A percentile compares a stretch with the other conserved stretches of the same genome.
Evolutionary conservation across 2,329 filamentous ascomycete genomes (phyloP).

Genomic region (Diaporthe sp.): DNA sequence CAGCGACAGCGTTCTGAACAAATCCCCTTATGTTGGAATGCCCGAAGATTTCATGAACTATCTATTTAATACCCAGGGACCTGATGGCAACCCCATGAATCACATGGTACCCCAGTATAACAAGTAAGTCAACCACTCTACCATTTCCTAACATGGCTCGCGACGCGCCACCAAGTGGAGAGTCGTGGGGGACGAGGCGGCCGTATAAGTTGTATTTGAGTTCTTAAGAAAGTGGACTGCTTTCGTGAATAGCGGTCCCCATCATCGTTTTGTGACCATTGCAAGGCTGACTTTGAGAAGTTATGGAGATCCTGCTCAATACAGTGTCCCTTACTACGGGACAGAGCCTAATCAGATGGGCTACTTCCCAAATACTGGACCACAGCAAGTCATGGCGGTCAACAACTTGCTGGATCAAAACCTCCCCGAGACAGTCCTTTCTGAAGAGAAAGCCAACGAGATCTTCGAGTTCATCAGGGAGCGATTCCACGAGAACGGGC

Average conservation of each 20-base stretch:
- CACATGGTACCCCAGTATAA: slow-evolving; percentile 58
- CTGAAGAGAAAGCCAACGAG: slow-evolving; percentile 87
- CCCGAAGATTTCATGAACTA: slow-evolving; percentile 89
- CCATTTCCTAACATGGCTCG: neutral
- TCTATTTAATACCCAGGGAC: slow-evolving; percentile 77
- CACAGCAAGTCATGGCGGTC: slow-evolving; percentile 88
- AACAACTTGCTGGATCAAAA: slow-evolving; percentile 85
- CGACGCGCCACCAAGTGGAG: neutral
- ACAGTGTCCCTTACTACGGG: slow-evolving; percentile 60
- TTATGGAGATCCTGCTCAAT: slow-evolving; percentile 63
- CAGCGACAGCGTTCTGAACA: slow-evolving; percentile 79
- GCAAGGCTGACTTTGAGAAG: slow-evolving; percentile 49
- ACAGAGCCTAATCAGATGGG: slow-evolving; percentile 59
- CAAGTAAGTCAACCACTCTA: slow-evolving; percentile 54
- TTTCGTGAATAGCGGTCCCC: neutral
- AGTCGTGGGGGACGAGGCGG: neutral
- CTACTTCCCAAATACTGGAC: slow-evolving; percentile 66
- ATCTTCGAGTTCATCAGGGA: slow-evolving; percentile 84
- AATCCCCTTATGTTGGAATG: slow-evolving; percentile 85
- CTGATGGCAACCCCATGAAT: slow-evolving; percentile 63
- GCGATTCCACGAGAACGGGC: slow-evolving; percentile 83
- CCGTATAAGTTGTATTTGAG: neutral
- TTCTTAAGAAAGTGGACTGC: neutral
- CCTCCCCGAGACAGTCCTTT: slow-evolving; percentile 82
- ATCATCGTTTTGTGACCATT: neutral